phyloP scores from a whole-genome alignment of 2,329 filamentous ascomycete species.

The Ophiostoma triangulosporum region DNA sequence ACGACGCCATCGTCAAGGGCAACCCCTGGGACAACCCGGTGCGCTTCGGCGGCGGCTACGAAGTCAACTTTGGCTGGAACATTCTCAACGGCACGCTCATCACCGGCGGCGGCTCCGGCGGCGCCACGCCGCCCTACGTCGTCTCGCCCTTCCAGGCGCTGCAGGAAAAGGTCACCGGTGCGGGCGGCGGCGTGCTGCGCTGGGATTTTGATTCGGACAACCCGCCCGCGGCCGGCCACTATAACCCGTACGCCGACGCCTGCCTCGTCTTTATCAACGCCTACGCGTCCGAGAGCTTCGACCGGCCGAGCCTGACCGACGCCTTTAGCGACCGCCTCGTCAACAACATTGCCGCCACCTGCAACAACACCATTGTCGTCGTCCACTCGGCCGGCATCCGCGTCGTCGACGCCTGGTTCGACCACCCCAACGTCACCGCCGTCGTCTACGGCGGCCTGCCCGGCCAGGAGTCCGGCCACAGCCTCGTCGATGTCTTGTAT shows the following conservation, averaged over 20 bases:
- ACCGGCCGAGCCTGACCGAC: conserved; percentile 53
- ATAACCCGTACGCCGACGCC: conserved; percentile 37
- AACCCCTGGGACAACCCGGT: conserved; percentile 35
- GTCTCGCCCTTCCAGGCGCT: conserved; percentile 41
- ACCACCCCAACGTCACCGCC: conserved; percentile 37
- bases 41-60: conserved; percentile 20
- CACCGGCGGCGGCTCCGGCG: conserved; percentile 37
- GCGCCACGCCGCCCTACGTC: conserved; percentile 33
- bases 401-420: conserved; percentile 35
- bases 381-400: conserved; percentile 44
- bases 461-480: conserved; percentile 35
- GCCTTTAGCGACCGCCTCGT: conserved; percentile 50
- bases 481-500: conserved; percentile 30
- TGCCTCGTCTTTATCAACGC: conserved; percentile 54
- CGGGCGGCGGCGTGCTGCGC: conserved; percentile 45
- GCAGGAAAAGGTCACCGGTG: conserved; percentile 33
- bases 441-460: conserved; percentile 38
- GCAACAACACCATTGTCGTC: conserved; percentile 46
- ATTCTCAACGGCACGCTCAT: conserved; percentile 39
- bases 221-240: conserved; percentile 21
- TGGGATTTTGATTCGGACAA: conserved; percentile 37
- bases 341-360: conserved; percentile 36
- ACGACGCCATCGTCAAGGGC: conserved; percentile 42
- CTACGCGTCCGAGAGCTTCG: conserved; percentile 66
- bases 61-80: conserved; percentile 37